Evolutionary conservation across 148 eudicot species (phyloP).

Genomic region (Drosera capensis): DNA sequence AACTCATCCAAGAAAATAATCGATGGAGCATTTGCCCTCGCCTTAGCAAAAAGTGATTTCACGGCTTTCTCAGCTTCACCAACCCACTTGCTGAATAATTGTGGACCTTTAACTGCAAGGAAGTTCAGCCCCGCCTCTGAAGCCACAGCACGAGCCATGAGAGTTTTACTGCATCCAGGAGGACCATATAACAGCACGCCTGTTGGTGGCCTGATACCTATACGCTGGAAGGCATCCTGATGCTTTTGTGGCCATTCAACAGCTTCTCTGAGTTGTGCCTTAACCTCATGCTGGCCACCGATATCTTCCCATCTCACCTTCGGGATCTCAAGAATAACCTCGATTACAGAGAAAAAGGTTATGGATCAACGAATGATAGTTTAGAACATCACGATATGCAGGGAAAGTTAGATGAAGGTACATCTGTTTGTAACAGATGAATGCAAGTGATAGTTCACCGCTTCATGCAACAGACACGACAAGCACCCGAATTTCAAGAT

Average conservation of each 20-base stretch:
- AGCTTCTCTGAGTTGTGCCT: conserved; percentile 83
- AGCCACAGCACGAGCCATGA: conserved; percentile 96
- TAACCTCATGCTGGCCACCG: conserved; percentile 88
- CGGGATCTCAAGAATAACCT: conserved; percentile 89
- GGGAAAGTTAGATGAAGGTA: no score
- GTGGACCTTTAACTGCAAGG: conserved; percentile 95
- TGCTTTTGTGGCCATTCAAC: conserved; percentile 96
- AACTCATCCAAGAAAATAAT: conserved; percentile 92
- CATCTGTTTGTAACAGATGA: no score
- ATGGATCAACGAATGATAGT: not conserved
- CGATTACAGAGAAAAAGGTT: conserved; percentile 5
- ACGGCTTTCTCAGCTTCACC: conserved; percentile 99
- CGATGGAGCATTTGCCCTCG: conserved; percentile 88
- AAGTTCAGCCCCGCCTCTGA: conserved; percentile 88
- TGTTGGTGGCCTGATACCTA: conserved; percentile 80
- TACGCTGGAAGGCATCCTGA: conserved; percentile 63
- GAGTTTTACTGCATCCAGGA: conserved; percentile 99
- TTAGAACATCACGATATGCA: not conserved
- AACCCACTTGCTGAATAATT: conserved; percentile 96
- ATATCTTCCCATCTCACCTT: conserved; percentile 91
- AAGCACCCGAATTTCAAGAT: no score
- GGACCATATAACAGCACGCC: conserved; percentile 93
- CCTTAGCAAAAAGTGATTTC: conserved; percentile 76
- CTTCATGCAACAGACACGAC: no score
- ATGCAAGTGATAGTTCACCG: no score